Evolutionary conservation across 2,329 filamentous ascomycete genomes (phyloP).

Genomic region (Phialemonium atrogriseum): DNA sequence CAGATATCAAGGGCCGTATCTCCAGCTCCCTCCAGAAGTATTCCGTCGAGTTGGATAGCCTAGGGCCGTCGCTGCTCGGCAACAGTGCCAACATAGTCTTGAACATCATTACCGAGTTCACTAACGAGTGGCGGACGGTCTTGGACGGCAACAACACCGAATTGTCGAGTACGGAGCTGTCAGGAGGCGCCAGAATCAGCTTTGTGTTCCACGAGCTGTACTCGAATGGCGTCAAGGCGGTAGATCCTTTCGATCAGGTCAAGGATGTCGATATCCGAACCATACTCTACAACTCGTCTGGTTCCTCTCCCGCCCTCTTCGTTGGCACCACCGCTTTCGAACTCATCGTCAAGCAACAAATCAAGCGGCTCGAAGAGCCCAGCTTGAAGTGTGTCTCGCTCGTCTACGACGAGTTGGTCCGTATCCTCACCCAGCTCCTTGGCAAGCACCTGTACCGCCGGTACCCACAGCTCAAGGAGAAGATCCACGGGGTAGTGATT

Average conservation of each 20-base stretch:
- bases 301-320: slow-evolving; percentile 90
- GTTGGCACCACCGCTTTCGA: slow-evolving; percentile 98
- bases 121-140: slow-evolving; percentile 93
- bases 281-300: slow-evolving; percentile 98
- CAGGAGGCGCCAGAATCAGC: slow-evolving; percentile 94
- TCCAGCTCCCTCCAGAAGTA: slow-evolving; percentile 93
- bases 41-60: slow-evolving; percentile 64
- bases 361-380: slow-evolving; percentile 91
- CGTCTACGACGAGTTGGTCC: slow-evolving; percentile 94
- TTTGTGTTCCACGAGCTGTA: slow-evolving; percentile 99
- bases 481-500: slow-evolving; percentile 89
- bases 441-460: slow-evolving; percentile 83
- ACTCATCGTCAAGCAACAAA: slow-evolving; percentile 96
- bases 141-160: slow-evolving; percentile 96
- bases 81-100: slow-evolving; percentile 95
- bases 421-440: slow-evolving; percentile 85
- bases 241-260: slow-evolving; percentile 94
- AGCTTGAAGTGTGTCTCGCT: slow-evolving; percentile 95
- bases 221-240: slow-evolving; percentile 92
- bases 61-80: slow-evolving; percentile 91
- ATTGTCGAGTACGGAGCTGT: slow-evolving; percentile 87
- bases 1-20: slow-evolving; percentile 96
- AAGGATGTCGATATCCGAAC: slow-evolving; percentile 97
- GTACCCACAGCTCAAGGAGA: slow-evolving; percentile 93
- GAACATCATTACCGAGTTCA: slow-evolving; percentile 98